Evolutionary conservation across 2,329 filamentous ascomycete genomes (phyloP), one percentile per base, ranked within the genome.

Genomic region (Xylariaceae sp.): DNA sequence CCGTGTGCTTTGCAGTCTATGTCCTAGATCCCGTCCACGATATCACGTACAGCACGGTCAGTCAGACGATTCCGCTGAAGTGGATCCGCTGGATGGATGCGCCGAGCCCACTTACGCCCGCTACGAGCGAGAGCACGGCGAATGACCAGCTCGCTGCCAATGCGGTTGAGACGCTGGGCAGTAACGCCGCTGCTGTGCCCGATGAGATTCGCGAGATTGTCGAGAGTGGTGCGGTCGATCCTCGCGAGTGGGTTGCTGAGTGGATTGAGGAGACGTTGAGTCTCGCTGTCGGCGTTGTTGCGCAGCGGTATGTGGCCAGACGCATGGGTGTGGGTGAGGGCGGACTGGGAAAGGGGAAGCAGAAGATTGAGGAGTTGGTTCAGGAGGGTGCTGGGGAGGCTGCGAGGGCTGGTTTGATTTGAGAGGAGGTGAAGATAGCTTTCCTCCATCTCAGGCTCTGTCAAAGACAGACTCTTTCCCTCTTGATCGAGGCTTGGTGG

Each of bases 311-410:
- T 64, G 93, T 98, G 17, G 92, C 93, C 4, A 81, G 87, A 50
- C 76, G 93, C 45, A 98, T 98, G 93, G 92, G 93, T 11, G 92
- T 98, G 8, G 92, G 92, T 11, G 89, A 95, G 66, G 86, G 87
- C 10, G 73, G 75, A 5, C 67, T 81, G 34, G 79, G 78, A 19
- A 76, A 75, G 64, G 80, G 79, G 10, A 84, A 82, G 60, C 85
- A 75, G 58, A 74, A 70, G 56, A 69, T 76, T 53, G 77, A 83
- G 54, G 72, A 75, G 19, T 62, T 83, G 1, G 59, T 83, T 2
- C 68, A 74, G 49, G 77, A 79, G 37, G 76, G 77, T 6, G 80
- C 71, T 4, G 78, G 79, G 34, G 80, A 83, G 64, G 76, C 74
- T 17, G 79, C 80, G 0, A 65, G 79, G 45, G 80, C 80, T n/a